These are phyloP conservation scores for Mucor lusitanicus DNA, from an alignment of 371 early-diverging fungal species.

Conservation along the genomic window DNA sequence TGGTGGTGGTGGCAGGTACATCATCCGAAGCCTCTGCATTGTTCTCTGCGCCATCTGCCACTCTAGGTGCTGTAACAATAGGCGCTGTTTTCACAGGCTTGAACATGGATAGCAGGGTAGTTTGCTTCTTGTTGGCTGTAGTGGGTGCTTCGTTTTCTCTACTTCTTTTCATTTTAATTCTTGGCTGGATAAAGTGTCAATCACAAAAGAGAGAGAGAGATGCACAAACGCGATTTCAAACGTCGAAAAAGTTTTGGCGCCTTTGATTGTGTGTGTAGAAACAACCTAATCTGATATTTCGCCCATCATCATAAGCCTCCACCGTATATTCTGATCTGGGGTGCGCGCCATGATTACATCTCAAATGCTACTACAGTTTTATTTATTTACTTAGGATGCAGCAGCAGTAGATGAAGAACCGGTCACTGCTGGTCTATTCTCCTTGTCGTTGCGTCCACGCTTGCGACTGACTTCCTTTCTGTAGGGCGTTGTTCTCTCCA, in stretches of 20 bases:
- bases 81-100: conserved; percentile 16
- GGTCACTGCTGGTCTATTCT: background rate
- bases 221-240: background rate
- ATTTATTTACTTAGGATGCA: background rate
- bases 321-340: too few relatives aligned
- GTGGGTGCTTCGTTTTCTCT: background rate
- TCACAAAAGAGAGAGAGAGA: background rate
- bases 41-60: background rate
- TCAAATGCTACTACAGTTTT: too few relatives aligned
- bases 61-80: background rate
- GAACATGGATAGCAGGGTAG: conserved; percentile 38
- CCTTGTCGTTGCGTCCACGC: conserved; percentile 12
- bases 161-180: background rate
- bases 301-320: too few relatives aligned
- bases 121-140: conserved; percentile 23
- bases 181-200: background rate
- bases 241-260: background rate
- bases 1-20: background rate
- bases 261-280: background rate
- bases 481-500: conserved; percentile 63
- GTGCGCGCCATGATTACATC: too few relatives aligned
- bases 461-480: conserved; percentile 14
- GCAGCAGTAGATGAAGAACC: background rate
- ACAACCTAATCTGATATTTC: too few relatives aligned
- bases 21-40: background rate